Conservation (phyloP, 352 stramenopile species). For the Phytophthora macrochlamydospora region DNA sequence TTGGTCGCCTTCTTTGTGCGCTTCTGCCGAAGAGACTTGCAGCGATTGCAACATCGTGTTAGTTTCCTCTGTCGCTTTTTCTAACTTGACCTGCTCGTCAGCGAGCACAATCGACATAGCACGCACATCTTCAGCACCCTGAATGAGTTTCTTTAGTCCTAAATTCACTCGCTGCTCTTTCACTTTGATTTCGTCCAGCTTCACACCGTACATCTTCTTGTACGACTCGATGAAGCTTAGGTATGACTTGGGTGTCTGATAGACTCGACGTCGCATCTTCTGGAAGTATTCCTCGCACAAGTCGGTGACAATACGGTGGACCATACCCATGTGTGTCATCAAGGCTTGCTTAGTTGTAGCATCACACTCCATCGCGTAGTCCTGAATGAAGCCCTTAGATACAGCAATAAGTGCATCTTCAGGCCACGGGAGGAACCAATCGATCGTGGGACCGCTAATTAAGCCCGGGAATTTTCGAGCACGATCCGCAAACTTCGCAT, state of each 20-base stretch:
- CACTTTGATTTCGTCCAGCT: slow-evolving; percentile 94
- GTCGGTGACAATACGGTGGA: slow-evolving; percentile 97
- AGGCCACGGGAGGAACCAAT: slow-evolving; percentile 99
- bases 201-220: slow-evolving; percentile 96
- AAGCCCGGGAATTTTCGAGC: slow-evolving; percentile 97
- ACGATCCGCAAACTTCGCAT: slow-evolving; percentile 96
- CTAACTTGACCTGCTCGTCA: slow-evolving; percentile 96
- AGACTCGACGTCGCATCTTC: slow-evolving; percentile 97
- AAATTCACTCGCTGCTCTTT: slow-evolving; percentile 98
- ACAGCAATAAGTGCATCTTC: slow-evolving; percentile 98
- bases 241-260: slow-evolving; percentile 99
- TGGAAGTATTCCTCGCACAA: slow-evolving; percentile 98
- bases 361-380: slow-evolving; percentile 96
- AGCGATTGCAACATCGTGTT: slow-evolving; percentile 98
- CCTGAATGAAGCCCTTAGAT: slow-evolving; percentile 96
- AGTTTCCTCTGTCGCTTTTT: slow-evolving; percentile 96
- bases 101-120: slow-evolving; percentile 97
- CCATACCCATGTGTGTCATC: slow-evolving; percentile 98
- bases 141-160: slow-evolving; percentile 97
- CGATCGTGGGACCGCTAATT: slow-evolving; percentile 97
- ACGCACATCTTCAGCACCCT: slow-evolving; percentile 96
- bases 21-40: slow-evolving; percentile 95
- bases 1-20: slow-evolving; percentile 97
- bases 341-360: slow-evolving; percentile 84
- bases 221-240: slow-evolving; percentile 98